Conservation (phyloP, 2,329 filamentous ascomycete species). For the Didymella glomerata region DNA sequence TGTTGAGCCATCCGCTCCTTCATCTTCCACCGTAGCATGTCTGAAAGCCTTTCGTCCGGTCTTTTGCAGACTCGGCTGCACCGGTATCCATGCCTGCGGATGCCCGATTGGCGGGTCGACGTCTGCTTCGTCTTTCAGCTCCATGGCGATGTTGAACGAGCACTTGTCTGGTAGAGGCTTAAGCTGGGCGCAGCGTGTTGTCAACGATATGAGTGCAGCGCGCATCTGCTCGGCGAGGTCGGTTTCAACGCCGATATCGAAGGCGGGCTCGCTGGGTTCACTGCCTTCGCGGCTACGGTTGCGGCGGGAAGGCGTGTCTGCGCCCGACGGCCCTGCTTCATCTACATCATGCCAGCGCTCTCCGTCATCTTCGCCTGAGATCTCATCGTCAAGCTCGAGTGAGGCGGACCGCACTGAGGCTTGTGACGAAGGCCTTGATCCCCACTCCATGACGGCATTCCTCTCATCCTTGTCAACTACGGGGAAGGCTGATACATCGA, state of each 20-base stretch:
- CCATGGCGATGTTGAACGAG: constrained; percentile 79
- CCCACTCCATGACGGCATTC: constrained; percentile 61
- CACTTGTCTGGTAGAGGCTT: constrained; percentile 68
- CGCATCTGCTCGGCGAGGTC: constrained; percentile 78
- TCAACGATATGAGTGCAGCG: constrained; percentile 70
- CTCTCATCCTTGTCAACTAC: constrained; percentile 57
- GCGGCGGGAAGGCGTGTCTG: constrained; percentile 11
- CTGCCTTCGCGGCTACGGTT: constrained; percentile 21
- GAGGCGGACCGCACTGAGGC: constrained; percentile 7
- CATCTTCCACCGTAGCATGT: constrained; percentile 4
- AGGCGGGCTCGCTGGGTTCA: constrained; percentile 9
- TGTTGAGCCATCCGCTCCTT: constrained; percentile 22
- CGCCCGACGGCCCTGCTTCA: not conserved
- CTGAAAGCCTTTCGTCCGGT: constrained; percentile 30
- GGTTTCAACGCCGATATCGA: constrained; percentile 41
- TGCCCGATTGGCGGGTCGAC: constrained; percentile 58
- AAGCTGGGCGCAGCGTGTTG: constrained; percentile 67
- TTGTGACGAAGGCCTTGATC: constrained; percentile 17
- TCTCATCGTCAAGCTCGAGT: constrained; percentile 16
- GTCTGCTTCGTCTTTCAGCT: constrained; percentile 69
- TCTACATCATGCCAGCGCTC: not conserved
- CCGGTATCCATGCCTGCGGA: constrained; percentile 68
- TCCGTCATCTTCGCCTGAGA: constrained; percentile 8
- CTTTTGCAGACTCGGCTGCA: constrained; percentile 59
- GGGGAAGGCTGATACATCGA: constrained; percentile 67